Conservation (phyloP, 148 eudicot genomes). For the Fagopyrum esculentum region DNA sequence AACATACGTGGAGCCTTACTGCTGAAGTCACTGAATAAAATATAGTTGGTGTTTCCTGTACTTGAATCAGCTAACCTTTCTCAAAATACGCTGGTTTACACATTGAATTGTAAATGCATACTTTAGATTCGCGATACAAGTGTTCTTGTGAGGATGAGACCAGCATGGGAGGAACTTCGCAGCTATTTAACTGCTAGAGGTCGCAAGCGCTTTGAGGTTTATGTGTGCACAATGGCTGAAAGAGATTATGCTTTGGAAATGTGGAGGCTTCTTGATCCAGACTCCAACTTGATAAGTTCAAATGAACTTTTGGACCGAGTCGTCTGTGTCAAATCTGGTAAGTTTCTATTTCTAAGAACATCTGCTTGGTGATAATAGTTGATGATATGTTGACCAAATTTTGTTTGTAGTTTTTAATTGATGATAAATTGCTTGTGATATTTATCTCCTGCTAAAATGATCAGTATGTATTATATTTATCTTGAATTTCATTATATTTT, state of each 20-base stretch:
- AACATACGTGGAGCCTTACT: background rate
- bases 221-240: constrained; percentile 99
- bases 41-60: background rate
- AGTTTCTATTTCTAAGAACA: constrained; percentile 13
- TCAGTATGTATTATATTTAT: background rate
- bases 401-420: background rate
- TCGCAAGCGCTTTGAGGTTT: constrained; percentile 96
- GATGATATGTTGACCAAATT: background rate
- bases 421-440: background rate
- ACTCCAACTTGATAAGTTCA: constrained; percentile 69
- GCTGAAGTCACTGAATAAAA: background rate
- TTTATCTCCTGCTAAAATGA: background rate
- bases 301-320: constrained; percentile 78
- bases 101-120: constrained; percentile 4
- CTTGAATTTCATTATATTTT: background rate
- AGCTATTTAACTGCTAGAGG: constrained; percentile 96
- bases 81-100: background rate
- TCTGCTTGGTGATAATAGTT: background rate
- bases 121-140: constrained; percentile 94
- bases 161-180: constrained; percentile 99
- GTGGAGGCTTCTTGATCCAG: constrained; percentile 99
- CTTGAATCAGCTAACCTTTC: background rate
- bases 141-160: constrained; percentile 97
- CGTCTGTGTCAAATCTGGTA: constrained; percentile 93
- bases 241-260: constrained; percentile 99